Evolutionary conservation across 768 basidiomycete genomes (phyloP), one percentile per base, ranked within the genome.

Genomic region (Leccinum fibrillosum): DNA sequence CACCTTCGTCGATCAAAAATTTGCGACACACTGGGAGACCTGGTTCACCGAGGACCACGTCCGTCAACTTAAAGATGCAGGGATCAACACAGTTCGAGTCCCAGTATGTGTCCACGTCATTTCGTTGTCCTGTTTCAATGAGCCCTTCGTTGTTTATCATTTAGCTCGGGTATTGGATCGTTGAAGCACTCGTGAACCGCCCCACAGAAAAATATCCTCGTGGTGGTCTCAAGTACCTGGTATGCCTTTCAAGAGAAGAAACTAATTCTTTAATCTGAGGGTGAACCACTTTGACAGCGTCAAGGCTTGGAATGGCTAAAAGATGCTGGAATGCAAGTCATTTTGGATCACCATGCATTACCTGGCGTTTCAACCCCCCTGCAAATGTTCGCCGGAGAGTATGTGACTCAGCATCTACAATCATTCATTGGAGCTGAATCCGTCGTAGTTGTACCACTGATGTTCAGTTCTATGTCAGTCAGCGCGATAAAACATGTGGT

Each of bases 91-190:
- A 17, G 86, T 89, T 59, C 84, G 90, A 32, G 76, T 92, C 63
- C 90, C 90, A 1, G 89, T 89, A 63, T 58, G 85, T 55, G 56
- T 19, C 12, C 44, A n/a, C 13, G 2, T 5, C 15, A 23, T 10
- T 5, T 11, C 45, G 21, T 0, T 26, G n/a, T 25, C 23, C 5
- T 35, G 10, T 48, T 37, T 50, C 48, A 39, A 59, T 15, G 10
- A 7, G 11, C 42, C n/a, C 11, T 7, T n/a, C 10, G 1, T 15
- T n/a, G 2, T 49, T 11, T 11, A 50, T 42, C 13, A 11, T 59
- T 47, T 42, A 90, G 89, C 81, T 92, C 42, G 90, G 90, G 0
- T 92, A 87, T 68, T 92, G 90, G 90, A 85, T 92, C 49, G 75
- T 92, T 8, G 90, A 92, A 66, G 78, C 76, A 3, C 74, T 92